Evolutionary conservation across 805 yeast genomes (phyloP).

Genomic region (Wickerhamiella shivajii): DNA sequence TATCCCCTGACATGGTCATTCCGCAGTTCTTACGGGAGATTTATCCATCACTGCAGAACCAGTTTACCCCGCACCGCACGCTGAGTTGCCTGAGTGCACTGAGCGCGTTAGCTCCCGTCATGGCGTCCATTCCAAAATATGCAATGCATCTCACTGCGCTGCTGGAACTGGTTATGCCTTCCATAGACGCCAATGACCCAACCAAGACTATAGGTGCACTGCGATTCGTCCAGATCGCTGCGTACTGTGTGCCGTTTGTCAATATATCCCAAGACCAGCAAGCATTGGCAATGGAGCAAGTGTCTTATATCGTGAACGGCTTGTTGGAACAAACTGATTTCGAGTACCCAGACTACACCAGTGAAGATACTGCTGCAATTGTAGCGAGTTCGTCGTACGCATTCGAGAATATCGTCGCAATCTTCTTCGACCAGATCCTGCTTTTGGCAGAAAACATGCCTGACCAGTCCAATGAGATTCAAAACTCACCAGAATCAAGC

Average conservation of each 20-base stretch:
- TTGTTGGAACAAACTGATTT: conserved; percentile 31
- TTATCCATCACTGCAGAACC: conserved; percentile 36
- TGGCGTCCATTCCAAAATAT: conserved; percentile 47
- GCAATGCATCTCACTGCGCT: conserved; percentile 70
- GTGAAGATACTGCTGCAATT: conserved; percentile 37
- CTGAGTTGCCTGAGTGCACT: conserved; percentile 55
- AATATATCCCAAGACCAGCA: conserved; percentile 25
- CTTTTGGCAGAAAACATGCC: conserved; percentile 55
- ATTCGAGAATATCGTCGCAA: conserved; percentile 44
- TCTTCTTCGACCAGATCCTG: conserved; percentile 45
- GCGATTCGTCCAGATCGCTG: conserved; percentile 52
- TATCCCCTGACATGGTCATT: conserved; percentile 35
- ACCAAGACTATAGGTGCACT: conserved; percentile 54
- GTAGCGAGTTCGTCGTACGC: conserved; percentile 59
- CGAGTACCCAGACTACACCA: conserved; percentile 18
- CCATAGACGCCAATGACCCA: conserved; percentile 80
- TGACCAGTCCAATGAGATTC: conserved; percentile 34
- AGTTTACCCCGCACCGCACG: conserved; percentile 54
- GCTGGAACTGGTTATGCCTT: conserved; percentile 54
- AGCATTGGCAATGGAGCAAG: conserved; percentile 28
- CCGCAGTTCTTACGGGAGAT: conserved; percentile 36
- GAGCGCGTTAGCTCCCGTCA: conserved; percentile 47
- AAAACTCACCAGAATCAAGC: conserved; percentile 32
- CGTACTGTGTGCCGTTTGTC: conserved; percentile 56
- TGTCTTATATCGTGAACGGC: conserved; percentile 53